Percentiles rank a stretch among this genome's conserved stretches.
These are phyloP conservation scores for Triticum dicoccoides DNA, from an alignment of 176 grass and related monocot species.

Conservation along the genomic window DNA sequence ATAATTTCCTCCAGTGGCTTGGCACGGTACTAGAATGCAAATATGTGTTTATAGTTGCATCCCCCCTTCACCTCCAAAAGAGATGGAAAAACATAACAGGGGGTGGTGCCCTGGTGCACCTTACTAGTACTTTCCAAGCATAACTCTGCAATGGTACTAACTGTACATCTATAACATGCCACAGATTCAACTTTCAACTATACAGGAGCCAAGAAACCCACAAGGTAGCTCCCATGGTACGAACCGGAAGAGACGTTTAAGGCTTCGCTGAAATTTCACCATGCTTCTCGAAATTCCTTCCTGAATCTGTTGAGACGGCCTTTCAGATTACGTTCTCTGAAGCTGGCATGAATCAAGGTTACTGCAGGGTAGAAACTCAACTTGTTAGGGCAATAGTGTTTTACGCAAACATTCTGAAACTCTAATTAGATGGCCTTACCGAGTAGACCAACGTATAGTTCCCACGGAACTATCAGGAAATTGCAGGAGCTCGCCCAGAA, in stretches of 20 bases:
- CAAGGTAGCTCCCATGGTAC: background rate
- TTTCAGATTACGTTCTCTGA: constrained; percentile 77
- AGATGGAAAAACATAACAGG: no score
- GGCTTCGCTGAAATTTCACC: constrained; percentile 73
- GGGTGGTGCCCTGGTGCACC: no score
- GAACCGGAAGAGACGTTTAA: constrained; percentile 4
- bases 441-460: constrained; percentile 58
- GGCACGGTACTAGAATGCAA: no score
- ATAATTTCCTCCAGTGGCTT: no score
- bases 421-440: constrained; percentile 28
- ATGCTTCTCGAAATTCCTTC: constrained; percentile 70
- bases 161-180: no score
- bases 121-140: no score
- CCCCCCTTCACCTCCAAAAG: no score
- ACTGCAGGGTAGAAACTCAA: constrained; percentile 40
- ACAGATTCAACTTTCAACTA: no score
- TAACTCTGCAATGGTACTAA: no score
- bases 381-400: background rate
- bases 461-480: constrained; percentile 67
- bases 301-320: constrained; percentile 70
- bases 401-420: constrained; percentile 1
- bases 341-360: constrained; percentile 70
- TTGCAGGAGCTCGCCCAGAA: constrained; percentile 70
- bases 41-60: no score
- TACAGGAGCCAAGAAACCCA: background rate